A percentile compares a stretch with the other conserved stretches of the same genome.
Evolutionary conservation across 116 monocot genomes (phyloP).

Genomic region (Thalassia testudinum): DNA sequence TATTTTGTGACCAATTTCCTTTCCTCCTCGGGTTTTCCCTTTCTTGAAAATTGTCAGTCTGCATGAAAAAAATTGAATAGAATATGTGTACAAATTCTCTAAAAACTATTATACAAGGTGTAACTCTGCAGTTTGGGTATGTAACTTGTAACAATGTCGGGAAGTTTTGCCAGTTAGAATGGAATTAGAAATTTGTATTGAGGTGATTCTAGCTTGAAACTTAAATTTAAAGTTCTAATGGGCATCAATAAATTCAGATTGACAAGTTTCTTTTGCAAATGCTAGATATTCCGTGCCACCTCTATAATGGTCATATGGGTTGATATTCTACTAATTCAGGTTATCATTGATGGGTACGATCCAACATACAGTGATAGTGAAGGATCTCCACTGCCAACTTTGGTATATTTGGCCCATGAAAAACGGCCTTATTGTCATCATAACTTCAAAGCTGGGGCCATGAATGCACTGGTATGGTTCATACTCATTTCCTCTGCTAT

Average conservation of each 20-base stretch:
- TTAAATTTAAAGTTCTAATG: no score
- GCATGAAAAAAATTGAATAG: no score
- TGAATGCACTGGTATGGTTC: conserved; percentile 52
- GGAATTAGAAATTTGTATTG: no score
- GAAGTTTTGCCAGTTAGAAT: no score
- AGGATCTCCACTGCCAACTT: conserved; percentile 32
- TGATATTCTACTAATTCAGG: background rate
- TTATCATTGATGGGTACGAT: conserved; percentile 46
- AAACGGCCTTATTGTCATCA: conserved; percentile 53
- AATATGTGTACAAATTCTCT: no score
- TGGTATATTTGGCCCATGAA: conserved; percentile 79
- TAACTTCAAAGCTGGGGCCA: conserved; percentile 79
- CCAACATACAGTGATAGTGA: background rate
- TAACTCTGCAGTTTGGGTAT: no score
- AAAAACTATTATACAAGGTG: no score
- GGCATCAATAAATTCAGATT: no score
- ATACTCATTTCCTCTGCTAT: background rate
- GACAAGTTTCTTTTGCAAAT: no score
- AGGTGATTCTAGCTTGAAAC: no score
- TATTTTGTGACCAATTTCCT: conserved; percentile 4
- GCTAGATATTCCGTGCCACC: background rate
- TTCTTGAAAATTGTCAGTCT: no score
- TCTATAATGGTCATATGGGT: background rate
- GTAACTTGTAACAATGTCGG: no score
- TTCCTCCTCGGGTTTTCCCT: background rate